phyloP scores from a whole-genome alignment of 331 rosid genomes.

The Pyrus hybrid region DNA sequence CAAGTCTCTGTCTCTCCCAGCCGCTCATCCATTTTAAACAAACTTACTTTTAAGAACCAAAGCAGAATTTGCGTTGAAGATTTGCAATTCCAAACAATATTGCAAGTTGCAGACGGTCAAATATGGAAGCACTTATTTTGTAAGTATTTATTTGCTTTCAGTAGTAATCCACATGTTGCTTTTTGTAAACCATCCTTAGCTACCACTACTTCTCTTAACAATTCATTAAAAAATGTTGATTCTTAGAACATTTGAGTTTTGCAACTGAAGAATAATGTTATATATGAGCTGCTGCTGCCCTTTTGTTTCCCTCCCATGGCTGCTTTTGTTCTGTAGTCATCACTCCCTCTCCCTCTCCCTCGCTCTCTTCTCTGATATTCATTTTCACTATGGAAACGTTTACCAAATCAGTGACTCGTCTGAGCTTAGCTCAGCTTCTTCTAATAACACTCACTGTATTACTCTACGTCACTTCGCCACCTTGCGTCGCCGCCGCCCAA shows the following conservation, averaged over 20 bases:
- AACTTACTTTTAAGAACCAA: background rate
- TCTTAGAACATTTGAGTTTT: no score
- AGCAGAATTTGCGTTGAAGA: background rate
- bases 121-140: background rate
- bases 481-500: slow-evolving; percentile 6
- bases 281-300: background rate
- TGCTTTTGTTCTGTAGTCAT: background rate
- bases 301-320: background rate
- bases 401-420: background rate
- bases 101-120: background rate
- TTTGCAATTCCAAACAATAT: background rate
- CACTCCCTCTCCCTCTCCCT: background rate
- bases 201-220: background rate
- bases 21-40: background rate
- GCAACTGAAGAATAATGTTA: background rate
- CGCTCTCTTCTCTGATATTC: background rate
- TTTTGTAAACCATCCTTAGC: background rate
- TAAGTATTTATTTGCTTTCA: background rate
- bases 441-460: background rate
- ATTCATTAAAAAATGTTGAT: background rate
- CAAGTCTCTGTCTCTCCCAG: no score
- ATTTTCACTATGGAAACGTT: slow-evolving; percentile 2
- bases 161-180: background rate
- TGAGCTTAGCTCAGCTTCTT: slow-evolving; percentile 8
- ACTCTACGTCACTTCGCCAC: slow-evolving; percentile 1